These are phyloP conservation scores for Lactarius akahatsu DNA, from an alignment of 768 basidiomycete species.

Conservation along the genomic window DNA sequence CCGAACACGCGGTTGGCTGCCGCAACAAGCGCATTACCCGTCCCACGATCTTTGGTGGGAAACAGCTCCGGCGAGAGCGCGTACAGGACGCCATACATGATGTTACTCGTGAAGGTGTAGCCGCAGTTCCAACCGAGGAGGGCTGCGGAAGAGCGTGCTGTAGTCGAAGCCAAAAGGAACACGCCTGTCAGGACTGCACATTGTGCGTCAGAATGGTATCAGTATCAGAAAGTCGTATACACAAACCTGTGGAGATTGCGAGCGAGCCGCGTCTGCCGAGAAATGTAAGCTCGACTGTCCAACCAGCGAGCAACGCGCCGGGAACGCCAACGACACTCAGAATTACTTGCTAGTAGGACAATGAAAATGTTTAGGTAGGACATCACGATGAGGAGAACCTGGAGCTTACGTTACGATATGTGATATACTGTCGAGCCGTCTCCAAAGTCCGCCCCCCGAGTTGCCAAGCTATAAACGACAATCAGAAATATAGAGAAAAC, in stretches of 20 bases:
- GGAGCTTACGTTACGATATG: conserved; percentile 63
- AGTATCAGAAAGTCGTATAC: conserved; percentile 19
- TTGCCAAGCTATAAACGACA: conserved; percentile 48
- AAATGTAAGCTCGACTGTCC: conserved; percentile 49
- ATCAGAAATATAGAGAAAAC: background rate
- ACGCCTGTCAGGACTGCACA: conserved; percentile 50
- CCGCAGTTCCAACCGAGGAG: conserved; percentile 60
- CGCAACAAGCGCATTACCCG: conserved; percentile 54
- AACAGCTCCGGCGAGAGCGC: conserved; percentile 51
- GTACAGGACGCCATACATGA: conserved; percentile 53
- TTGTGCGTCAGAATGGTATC: background rate
- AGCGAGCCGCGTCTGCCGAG: conserved; percentile 57
- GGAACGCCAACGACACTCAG: conserved; percentile 57
- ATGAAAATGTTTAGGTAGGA: background rate
- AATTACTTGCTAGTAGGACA: conserved; percentile 47
- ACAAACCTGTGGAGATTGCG: conserved; percentile 45
- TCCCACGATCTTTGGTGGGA: conserved; percentile 54
- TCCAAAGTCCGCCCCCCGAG: conserved; percentile 66
- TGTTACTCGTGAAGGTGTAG: conserved; percentile 55
- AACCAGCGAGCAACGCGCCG: conserved; percentile 55
- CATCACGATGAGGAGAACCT: background rate
- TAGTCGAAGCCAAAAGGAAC: conserved; percentile 58
- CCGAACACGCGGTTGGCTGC: conserved; percentile 58
- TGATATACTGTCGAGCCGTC: conserved; percentile 67
- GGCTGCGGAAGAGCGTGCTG: conserved; percentile 50